Percentiles rank a stretch among this genome's conserved stretches.
Conservation (phyloP, 2,329 filamentous ascomycete genomes). For the Neoascochyta sp. region DNA sequence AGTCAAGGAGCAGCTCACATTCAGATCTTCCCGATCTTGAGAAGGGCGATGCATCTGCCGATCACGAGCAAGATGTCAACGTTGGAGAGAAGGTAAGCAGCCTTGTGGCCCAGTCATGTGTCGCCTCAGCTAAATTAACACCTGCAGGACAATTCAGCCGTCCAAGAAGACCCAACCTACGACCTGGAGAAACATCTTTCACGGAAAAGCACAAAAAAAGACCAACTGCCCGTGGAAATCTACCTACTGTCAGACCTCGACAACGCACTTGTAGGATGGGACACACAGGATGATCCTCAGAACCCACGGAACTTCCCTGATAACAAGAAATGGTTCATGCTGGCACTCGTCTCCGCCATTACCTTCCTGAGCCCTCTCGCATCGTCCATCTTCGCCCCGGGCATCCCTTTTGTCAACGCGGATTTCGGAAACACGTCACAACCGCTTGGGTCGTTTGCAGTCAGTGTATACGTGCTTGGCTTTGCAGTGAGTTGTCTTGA, state of each 20-base stretch:
- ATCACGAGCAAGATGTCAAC: slow-evolving; percentile 7
- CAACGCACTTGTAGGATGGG: slow-evolving; percentile 37
- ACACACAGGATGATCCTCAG: slow-evolving; percentile 29
- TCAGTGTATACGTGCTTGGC: slow-evolving; percentile 37
- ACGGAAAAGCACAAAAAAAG: slow-evolving; percentile 28
- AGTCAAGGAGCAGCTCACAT: slow-evolving; percentile 24
- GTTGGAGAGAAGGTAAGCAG: slow-evolving; percentile 7
- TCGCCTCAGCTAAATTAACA: too few species aligned
- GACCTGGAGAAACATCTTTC: slow-evolving; percentile 32
- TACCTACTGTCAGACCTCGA: slow-evolving; percentile 34
- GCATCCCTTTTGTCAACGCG: slow-evolving; percentile 26
- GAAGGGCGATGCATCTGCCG: slow-evolving; percentile 11
- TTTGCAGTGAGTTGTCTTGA: slow-evolving; percentile 21
- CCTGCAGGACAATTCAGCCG: too few species aligned
- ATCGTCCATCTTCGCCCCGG: slow-evolving; percentile 38
- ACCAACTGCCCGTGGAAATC: slow-evolving; percentile 22
- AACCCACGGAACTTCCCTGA: slow-evolving; percentile 35
- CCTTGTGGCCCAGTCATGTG: too few species aligned
- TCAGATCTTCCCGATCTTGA: slow-evolving; percentile 14
- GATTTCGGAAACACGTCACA: slow-evolving; percentile 33
- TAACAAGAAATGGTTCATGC: slow-evolving; percentile 24
- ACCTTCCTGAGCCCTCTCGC: slow-evolving; percentile 36
- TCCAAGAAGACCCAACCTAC: slow-evolving; percentile 15
- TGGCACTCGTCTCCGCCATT: slow-evolving; percentile 28
- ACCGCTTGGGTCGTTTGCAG: slow-evolving; percentile 28